Conservation (phyloP, 371 early-diverging fungal genomes). For the Syncephalastrum racemosum region DNA sequence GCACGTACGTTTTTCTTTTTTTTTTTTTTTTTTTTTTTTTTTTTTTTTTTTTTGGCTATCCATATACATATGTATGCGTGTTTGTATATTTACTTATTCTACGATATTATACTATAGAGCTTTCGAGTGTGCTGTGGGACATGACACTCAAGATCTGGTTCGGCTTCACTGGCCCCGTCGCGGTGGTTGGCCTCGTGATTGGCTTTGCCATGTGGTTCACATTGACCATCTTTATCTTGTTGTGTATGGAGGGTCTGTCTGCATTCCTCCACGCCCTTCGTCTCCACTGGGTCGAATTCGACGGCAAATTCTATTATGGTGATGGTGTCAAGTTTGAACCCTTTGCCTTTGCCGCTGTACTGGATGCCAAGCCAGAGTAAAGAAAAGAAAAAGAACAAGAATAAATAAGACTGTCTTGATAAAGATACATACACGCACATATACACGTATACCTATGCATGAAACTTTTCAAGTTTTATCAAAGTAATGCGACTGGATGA, state of each 20-base stretch:
- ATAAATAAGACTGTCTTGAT: background rate
- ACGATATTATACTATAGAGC: slow-evolving; percentile 48
- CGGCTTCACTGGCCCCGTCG: slow-evolving; percentile 48
- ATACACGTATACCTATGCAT: no score
- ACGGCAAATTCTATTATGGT: slow-evolving; percentile 93
- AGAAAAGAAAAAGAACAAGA: background rate
- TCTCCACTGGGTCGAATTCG: slow-evolving; percentile 99
- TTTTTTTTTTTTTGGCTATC: slow-evolving; percentile 4
- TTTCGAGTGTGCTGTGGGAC: slow-evolving; percentile 97
- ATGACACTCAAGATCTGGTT: slow-evolving; percentile 87
- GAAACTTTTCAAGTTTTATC: no score
- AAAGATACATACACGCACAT: no score
- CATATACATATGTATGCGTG: background rate
- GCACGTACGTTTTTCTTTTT: slow-evolving; percentile 65
- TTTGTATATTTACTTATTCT: background rate
- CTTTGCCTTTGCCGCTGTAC: slow-evolving; percentile 35
- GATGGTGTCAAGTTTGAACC: slow-evolving; percentile 53
- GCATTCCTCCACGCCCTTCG: slow-evolving; percentile 99
- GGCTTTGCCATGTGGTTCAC: slow-evolving; percentile 84
- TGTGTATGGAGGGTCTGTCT: slow-evolving; percentile 98
- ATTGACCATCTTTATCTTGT: slow-evolving; percentile 85
- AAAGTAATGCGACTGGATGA: no score
- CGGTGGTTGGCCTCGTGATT: slow-evolving; percentile 66
- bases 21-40: slow-evolving; percentile 6
- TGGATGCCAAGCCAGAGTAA: slow-evolving; percentile 23